Conservation (phyloP, 768 basidiomycete genomes). For the Kwoniella botswanensis region DNA sequence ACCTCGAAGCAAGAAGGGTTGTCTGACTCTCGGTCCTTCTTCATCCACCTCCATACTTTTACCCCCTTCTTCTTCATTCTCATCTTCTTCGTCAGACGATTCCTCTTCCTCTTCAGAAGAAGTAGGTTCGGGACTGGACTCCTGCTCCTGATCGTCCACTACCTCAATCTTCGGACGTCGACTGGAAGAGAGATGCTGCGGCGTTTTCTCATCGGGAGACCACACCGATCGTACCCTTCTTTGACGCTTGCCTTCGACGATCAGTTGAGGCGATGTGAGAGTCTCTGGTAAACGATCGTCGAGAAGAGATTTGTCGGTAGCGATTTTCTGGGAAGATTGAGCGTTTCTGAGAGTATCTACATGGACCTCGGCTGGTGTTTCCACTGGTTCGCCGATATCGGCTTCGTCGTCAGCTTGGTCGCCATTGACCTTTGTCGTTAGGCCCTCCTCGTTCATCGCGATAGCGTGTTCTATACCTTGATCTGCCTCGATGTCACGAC, state of each 20-base stretch:
- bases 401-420: too few relatives aligned
- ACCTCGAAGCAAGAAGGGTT: slow-evolving; percentile 61
- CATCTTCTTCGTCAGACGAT: slow-evolving; percentile 20
- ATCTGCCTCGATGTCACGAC: neutral
- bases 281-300: slow-evolving; percentile 28
- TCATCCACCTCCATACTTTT: slow-evolving; percentile 9
- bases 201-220: slow-evolving; percentile 43
- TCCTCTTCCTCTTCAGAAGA: slow-evolving; percentile 5
- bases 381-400: too few relatives aligned
- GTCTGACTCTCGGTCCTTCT: slow-evolving; percentile 36
- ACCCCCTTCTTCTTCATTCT: slow-evolving; percentile 22
- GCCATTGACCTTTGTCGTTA: neutral
- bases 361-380: slow-evolving; percentile 3
- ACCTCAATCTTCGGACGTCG: slow-evolving; percentile 41
- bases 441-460: too few relatives aligned
- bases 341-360: neutral
- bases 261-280: slow-evolving; percentile 10
- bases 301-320: slow-evolving; percentile 35
- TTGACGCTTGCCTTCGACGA: slow-evolving; percentile 47
- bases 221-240: slow-evolving; percentile 43
- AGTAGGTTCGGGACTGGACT: slow-evolving; percentile 5
- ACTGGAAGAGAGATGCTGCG: slow-evolving; percentile 18
- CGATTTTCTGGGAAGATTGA: neutral
- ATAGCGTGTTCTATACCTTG: too few relatives aligned
- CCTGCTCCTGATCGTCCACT: slow-evolving; percentile 32